Evolutionary conservation across 164 flowering plant genomes (phyloP), one percentile per base, ranked within the genome.

Genomic region (Pachysandra terminalis): DNA sequence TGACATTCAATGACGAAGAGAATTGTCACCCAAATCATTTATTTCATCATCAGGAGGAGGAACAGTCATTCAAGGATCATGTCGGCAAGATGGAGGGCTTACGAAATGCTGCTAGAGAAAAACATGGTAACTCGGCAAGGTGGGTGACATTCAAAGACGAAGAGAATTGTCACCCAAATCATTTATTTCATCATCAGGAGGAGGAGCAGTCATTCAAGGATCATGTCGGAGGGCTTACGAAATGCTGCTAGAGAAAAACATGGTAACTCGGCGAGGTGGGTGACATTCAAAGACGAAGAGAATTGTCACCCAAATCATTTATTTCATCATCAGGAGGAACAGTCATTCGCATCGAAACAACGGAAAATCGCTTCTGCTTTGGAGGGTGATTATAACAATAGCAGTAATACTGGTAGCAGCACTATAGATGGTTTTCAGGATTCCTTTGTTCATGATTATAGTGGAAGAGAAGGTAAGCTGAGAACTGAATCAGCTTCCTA

Each of bases 181-280:
- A n/a, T n/a, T n/a, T n/a, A n/a, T n/a, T n/a, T n/a, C n/a, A n/a
- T n/a, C n/a, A n/a, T n/a, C n/a, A n/a, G n/a, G n/a, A n/a, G n/a
- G 92, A 89, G 76, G 82, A 81, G 61, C 90, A 87, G 66, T 96
- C 90, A 68, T 88, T 90, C 85, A 92, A 87, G 73, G 89, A 87
- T 45, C 94, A 92, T 64, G 86, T 86, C 7, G 82, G 84, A 84
- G 80, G 82, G 37, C 49, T 22, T 63, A 74, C 62, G 82, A 64
- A 81, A 77, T 37, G 72, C 76, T 3, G 74, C 82, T 0, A 74
- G 71, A 56, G 90, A 84, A 63, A 83, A 63, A 48, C 73, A 59
- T 26, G 57, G 32, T 32, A 73, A 45, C 75, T 77, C 88, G 0
- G 73, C 62, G 27, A 61, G 77, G 63, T 87, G 90, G 93, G 80